Percentiles rank a stretch among this genome's conserved stretches.
Conservation (phyloP, 176 grass and related monocot genomes). For the Eragrostis nindensis region DNA sequence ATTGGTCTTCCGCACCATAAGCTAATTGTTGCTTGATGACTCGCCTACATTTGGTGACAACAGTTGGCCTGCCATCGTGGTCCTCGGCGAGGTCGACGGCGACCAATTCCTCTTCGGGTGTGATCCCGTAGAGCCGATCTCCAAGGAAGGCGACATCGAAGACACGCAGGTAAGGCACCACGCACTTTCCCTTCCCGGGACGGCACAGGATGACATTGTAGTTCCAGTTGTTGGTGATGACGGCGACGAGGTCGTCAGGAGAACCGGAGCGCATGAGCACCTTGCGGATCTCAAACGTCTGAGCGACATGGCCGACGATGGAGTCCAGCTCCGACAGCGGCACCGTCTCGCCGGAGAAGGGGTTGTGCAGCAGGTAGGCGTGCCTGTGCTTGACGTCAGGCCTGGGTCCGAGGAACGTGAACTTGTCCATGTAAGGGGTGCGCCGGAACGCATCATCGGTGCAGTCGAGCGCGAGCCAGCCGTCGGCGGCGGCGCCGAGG, state of each 20-base stretch:
- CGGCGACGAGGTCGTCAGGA: background rate
- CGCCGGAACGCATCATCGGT: too few species aligned
- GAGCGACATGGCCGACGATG: background rate
- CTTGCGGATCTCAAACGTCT: slow-evolving; percentile 14
- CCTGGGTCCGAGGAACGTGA: too few species aligned
- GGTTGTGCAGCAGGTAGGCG: background rate
- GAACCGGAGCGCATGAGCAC: background rate
- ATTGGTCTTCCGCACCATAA: too few species aligned
- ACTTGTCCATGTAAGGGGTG: too few species aligned
- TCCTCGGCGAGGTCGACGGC: background rate
- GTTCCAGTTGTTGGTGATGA: background rate
- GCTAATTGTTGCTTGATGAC: background rate
- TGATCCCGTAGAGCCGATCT: background rate
- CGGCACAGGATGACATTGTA: background rate
- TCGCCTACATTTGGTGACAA: background rate
- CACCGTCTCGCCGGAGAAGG: background rate
- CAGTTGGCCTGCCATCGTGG: background rate
- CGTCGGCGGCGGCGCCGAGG: too few species aligned
- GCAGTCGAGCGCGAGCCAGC: too few species aligned
- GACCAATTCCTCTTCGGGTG: background rate
- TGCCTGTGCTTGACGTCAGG: background rate
- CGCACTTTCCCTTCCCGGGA: fast-evolving
- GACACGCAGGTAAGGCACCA: fast-evolving
- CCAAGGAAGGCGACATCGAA: background rate
- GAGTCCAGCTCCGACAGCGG: background rate